Conservation (phyloP, 2,329 filamentous ascomycete genomes). For the Aspergillus fijiensis region DNA sequence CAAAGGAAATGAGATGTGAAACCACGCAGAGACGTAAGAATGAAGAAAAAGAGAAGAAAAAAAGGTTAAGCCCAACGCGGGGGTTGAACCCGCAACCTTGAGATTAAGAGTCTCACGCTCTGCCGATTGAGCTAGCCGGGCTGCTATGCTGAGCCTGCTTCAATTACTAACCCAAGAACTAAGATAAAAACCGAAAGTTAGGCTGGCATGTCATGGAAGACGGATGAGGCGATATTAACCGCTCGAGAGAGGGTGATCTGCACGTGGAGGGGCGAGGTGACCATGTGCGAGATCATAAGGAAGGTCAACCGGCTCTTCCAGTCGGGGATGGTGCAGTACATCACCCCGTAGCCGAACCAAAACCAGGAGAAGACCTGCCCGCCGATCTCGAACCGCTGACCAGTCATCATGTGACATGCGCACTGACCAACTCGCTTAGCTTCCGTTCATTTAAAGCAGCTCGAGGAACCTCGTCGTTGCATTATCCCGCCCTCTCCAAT, state of each 20-base stretch:
- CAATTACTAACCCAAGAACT: too few species aligned
- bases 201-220: too few species aligned
- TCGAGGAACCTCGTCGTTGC: conserved; percentile 20
- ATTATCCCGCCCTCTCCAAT: conserved; percentile 15
- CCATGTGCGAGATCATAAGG: too few species aligned
- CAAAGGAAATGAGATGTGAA: too few species aligned
- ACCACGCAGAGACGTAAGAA: neutral
- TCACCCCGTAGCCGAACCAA: too few species aligned
- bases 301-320: too few species aligned
- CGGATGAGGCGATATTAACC: too few species aligned
- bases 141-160: rapidly evolving
- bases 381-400: too few species aligned
- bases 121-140: conserved; percentile 47
- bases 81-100: conserved; percentile 32
- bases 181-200: rapidly evolving
- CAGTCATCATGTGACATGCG: conserved; percentile 25
- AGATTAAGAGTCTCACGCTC: conserved; percentile 53
- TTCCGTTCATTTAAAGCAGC: conserved; percentile 21
- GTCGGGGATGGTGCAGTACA: too few species aligned
- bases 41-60: neutral
- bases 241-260: too few species aligned
- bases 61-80: neutral
- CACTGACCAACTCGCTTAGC: conserved; percentile 40
- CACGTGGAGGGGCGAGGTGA: too few species aligned
- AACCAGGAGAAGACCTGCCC: too few species aligned